phyloP scores from a whole-genome alignment of 768 basidiomycete species.

The Kockovaella imperatae region DNA sequence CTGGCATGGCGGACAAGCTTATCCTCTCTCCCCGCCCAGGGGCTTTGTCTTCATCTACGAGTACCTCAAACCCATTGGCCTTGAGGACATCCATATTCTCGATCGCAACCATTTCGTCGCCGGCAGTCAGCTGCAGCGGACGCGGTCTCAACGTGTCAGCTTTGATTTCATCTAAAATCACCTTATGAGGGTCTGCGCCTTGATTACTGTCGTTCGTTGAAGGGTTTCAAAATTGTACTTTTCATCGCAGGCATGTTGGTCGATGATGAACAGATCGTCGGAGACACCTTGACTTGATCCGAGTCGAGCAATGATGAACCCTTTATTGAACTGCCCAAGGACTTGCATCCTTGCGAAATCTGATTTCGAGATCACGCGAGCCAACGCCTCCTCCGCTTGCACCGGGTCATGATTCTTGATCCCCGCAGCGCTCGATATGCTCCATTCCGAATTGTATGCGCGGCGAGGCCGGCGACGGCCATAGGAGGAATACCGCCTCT shows the following conservation, averaged over 20 bases:
- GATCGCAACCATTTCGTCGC: conserved; percentile 76
- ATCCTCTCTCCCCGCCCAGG: conserved; percentile 49
- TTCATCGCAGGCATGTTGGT: conserved; percentile 96
- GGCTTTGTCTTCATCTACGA: conserved; percentile 51
- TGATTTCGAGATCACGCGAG: conserved; percentile 73
- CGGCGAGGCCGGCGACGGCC: no score
- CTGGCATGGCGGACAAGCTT: conserved; percentile 69
- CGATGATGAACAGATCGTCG: conserved; percentile 93
- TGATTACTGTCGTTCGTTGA: conserved; percentile 80
- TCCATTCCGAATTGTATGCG: conserved; percentile 20
- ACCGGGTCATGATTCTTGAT: conserved; percentile 48
- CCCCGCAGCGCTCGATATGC: conserved; percentile 32
- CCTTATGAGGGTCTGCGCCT: conserved; percentile 77
- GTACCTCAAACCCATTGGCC: conserved; percentile 83
- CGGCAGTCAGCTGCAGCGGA: conserved; percentile 70
- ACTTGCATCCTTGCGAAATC: conserved; percentile 81
- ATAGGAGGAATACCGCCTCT: no score
- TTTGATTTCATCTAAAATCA: conserved; percentile 50
- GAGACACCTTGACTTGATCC: conserved; percentile 45
- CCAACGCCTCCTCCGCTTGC: conserved; percentile 59
- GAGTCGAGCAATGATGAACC: conserved; percentile 81
- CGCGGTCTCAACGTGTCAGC: conserved; percentile 55
- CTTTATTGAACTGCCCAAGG: conserved; percentile 89
- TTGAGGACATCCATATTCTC: conserved; percentile 79
- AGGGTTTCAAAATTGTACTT: conserved; percentile 97